These are phyloP conservation scores for Geotrichum reessii DNA, from an alignment of 1,139 yeast genomes.

Conservation along the genomic window DNA sequence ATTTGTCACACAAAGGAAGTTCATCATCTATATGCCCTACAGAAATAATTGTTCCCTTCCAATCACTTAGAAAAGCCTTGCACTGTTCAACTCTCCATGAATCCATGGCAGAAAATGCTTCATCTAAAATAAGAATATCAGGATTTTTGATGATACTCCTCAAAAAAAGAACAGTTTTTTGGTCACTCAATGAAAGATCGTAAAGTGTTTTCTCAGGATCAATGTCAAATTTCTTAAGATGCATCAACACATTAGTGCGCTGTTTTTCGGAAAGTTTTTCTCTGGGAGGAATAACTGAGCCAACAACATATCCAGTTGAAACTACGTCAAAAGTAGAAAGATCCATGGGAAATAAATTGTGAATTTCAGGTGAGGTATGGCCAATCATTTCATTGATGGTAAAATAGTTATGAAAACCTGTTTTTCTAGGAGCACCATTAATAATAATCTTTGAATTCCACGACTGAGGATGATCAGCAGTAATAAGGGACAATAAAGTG, in stretches of 20 bases:
- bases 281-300: slow-evolving; percentile 48
- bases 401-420: slow-evolving; percentile 76
- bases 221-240: slow-evolving; percentile 32
- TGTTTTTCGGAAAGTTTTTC: slow-evolving; percentile 37
- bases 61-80: slow-evolving; percentile 54
- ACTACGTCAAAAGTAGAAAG: slow-evolving; percentile 53
- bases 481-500: slow-evolving; percentile 71
- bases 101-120: slow-evolving; percentile 90
- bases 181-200: slow-evolving; percentile 62
- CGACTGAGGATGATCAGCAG: slow-evolving; percentile 95
- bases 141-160: slow-evolving; percentile 77
- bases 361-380: slow-evolving; percentile 86
- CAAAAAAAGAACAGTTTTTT: slow-evolving; percentile 71
- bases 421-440: slow-evolving; percentile 60
- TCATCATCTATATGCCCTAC: slow-evolving; percentile 73
- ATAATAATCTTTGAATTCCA: slow-evolving; percentile 71
- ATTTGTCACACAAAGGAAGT: slow-evolving; percentile 53
- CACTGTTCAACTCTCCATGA: slow-evolving; percentile 59
- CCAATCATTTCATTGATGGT: slow-evolving; percentile 75
- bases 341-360: slow-evolving; percentile 64
- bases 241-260: slow-evolving; percentile 32
- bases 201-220: slow-evolving; percentile 41
- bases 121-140: slow-evolving; percentile 73
- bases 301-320: slow-evolving; percentile 67
- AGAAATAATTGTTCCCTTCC: slow-evolving; percentile 64